These are phyloP conservation scores for Puccinia horiana DNA, from an alignment of 1,284 basidiomycete species.

Conservation along the genomic window DNA sequence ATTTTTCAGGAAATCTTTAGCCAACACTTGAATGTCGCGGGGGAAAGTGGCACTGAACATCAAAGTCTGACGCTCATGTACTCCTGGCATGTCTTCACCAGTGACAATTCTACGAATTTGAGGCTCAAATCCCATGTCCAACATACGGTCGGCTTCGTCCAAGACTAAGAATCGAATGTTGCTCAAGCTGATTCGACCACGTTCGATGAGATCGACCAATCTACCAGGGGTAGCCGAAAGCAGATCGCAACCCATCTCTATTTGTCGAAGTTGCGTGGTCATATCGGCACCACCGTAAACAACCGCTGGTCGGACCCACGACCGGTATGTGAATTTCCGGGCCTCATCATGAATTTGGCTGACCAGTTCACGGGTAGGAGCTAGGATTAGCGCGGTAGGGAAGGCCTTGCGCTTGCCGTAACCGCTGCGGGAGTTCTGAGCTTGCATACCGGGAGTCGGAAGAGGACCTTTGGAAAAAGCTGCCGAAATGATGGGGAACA, in stretches of 20 bases:
- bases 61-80: conserved; percentile 89
- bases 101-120: conserved; percentile 98
- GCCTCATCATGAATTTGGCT: conserved; percentile 99
- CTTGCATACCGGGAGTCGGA: conserved; percentile 63
- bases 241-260: conserved; percentile 95
- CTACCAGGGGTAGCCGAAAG: conserved; percentile 98
- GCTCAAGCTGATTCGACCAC: conserved; percentile 90
- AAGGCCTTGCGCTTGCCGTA: conserved; percentile 81
- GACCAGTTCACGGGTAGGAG: conserved; percentile 96
- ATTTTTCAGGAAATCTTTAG: conserved; percentile 60
- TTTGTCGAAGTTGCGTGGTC: conserved; percentile 84
- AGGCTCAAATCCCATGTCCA: conserved; percentile 99
- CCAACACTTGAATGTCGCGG: conserved; percentile 79
- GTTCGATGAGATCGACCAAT: conserved; percentile 96
- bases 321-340: conserved; percentile 97
- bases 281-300: conserved; percentile 99
- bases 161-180: conserved; percentile 98
- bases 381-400: conserved; percentile 92
- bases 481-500: conserved; percentile 97
- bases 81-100: conserved; percentile 95
- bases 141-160: conserved; percentile 99
- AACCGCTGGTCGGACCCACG: conserved; percentile 97
- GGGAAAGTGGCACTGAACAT: conserved; percentile 99
- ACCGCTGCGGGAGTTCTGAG: conserved; percentile 59
- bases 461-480: conserved; percentile 83